Percentiles rank a stretch among this genome's conserved stretches.
These are phyloP conservation scores for Sarcomyxa edulis DNA, from an alignment of 768 basidiomycete genomes.

Conservation along the genomic window DNA sequence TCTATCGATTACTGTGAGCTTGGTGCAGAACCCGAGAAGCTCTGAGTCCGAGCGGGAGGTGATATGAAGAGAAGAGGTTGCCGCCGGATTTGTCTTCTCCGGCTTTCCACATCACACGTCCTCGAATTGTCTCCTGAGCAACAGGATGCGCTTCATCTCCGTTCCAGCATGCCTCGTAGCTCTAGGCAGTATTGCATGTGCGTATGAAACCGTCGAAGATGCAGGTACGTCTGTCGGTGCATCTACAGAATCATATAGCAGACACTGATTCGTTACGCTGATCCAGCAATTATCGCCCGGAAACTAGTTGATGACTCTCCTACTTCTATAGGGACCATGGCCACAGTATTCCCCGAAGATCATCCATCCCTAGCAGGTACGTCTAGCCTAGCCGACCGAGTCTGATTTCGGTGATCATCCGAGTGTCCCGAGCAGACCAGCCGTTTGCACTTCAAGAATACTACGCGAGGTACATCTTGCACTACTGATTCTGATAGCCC, in stretches of 20 bases:
- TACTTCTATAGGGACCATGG: conserved; percentile 41
- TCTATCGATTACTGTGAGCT: too few relatives aligned
- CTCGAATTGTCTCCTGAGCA: too few relatives aligned
- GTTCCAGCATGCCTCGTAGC: too few relatives aligned
- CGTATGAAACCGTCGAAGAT: conserved; percentile 40
- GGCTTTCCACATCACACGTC: too few relatives aligned
- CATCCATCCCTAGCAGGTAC: conserved; percentile 33
- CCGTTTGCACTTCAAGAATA: conserved; percentile 52
- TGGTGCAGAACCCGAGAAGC: too few relatives aligned
- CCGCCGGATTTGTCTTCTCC: too few relatives aligned
- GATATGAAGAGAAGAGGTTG: too few relatives aligned
- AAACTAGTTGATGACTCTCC: conserved; percentile 31
- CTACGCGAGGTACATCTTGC: conserved; percentile 30
- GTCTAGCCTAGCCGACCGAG: conserved; percentile 2
- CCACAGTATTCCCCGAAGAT: conserved; percentile 39
- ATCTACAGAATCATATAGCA: too few relatives aligned
- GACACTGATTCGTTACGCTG: neutral
- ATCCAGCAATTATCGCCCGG: conserved; percentile 37
- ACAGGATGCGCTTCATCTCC: too few relatives aligned
- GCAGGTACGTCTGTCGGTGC: conserved; percentile 34
- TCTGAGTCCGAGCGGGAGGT: too few relatives aligned
- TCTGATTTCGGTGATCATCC: neutral
- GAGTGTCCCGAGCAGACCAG: conserved; percentile 22
- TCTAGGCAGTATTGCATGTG: too few relatives aligned
- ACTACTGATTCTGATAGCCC: too few relatives aligned